Evolutionary conservation across 352 stramenopile species (phyloP).

Genomic region (Phytophthora uliginosa): DNA sequence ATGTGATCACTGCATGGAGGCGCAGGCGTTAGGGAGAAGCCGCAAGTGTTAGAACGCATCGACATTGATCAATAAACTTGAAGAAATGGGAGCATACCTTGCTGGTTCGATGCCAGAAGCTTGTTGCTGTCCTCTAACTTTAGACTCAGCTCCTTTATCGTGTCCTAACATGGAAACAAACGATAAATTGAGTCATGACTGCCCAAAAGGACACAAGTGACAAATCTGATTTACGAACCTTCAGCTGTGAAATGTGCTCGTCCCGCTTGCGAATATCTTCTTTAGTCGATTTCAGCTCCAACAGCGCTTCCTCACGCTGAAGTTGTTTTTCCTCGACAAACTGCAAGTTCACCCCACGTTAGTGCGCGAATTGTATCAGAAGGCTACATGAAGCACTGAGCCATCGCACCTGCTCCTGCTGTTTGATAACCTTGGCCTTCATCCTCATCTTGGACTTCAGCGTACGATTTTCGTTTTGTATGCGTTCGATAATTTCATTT

Average conservation of each 20-base stretch:
- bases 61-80: neutral
- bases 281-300: conserved; percentile 71
- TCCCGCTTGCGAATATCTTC: conserved; percentile 81
- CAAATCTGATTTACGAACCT: conserved; percentile 39
- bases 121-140: conserved; percentile 93
- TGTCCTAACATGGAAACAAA: conserved; percentile 42
- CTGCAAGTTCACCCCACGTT: conserved; percentile 24
- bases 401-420: conserved; percentile 79
- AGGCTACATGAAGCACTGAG: neutral
- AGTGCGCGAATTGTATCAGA: neutral
- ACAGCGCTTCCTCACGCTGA: conserved; percentile 69
- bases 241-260: conserved; percentile 68
- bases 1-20: conserved; percentile 79
- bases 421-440: conserved; percentile 92
- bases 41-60: neutral
- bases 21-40: neutral
- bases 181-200: neutral
- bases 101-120: conserved; percentile 88
- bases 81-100: conserved; percentile 57
- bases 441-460: conserved; percentile 87
- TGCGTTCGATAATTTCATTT: conserved; percentile 92
- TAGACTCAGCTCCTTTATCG: conserved; percentile 77
- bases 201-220: neutral
- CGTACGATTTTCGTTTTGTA: conserved; percentile 85
- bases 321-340: conserved; percentile 85